Conservation (phyloP, 768 basidiomycete genomes). For the Lentinula guzmanii region DNA sequence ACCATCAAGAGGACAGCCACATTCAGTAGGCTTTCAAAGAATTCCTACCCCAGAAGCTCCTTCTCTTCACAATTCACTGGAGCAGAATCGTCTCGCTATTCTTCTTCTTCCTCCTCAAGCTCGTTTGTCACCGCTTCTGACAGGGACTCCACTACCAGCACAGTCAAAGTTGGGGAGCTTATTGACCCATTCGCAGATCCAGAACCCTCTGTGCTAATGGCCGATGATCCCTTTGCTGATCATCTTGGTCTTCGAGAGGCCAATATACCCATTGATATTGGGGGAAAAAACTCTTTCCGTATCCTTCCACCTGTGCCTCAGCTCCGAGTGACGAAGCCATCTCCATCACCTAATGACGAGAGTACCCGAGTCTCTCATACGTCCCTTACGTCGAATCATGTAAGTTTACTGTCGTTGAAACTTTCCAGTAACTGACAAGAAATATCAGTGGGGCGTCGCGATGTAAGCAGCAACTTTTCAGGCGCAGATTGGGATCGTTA, state of each 20-base stretch:
- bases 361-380: not conserved
- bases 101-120: not conserved
- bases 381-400: not conserved
- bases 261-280: not conserved
- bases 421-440: not conserved
- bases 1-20: not conserved
- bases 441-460: not conserved
- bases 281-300: not conserved
- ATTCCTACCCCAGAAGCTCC: not conserved
- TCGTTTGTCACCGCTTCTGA: not conserved
- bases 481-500: too few relatives aligned
- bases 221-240: not conserved
- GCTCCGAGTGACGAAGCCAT: not conserved
- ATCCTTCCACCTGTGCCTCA: not conserved
- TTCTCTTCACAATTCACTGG: not conserved
- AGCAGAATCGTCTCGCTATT: not conserved
- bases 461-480: not conserved
- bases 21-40: not conserved
- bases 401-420: not conserved
- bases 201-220: not conserved
- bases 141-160: not conserved
- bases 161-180: not conserved
- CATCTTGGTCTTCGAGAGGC: not conserved
- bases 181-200: not conserved
- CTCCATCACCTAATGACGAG: not conserved